A percentile compares a stretch with the other conserved stretches of the same genome.
phyloP scores from a whole-genome alignment of 83 land plant species.

The Diphasiastrum complanatum region DNA sequence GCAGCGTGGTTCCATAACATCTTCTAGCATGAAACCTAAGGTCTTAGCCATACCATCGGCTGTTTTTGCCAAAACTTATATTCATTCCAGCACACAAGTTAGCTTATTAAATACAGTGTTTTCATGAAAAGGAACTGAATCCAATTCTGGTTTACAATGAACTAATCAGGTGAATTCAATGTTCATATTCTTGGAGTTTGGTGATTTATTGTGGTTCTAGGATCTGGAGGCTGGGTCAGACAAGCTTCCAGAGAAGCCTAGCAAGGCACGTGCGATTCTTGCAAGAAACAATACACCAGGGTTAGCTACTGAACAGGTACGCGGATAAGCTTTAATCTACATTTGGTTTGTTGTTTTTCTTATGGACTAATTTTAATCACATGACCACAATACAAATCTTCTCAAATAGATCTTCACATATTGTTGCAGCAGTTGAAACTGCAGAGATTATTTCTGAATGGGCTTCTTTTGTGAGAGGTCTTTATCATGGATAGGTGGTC shows the following conservation, averaged over 20 bases:
- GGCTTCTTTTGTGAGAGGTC: not conserved
- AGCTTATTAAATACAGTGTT: not conserved
- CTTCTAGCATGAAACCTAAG: conserved; percentile 40
- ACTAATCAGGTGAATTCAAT: not conserved
- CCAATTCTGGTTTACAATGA: no score
- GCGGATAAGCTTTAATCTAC: not conserved
- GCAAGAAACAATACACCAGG: conserved; percentile 22
- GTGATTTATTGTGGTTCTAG: not conserved
- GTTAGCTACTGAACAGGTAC: conserved; percentile 1
- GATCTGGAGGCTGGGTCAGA: conserved; percentile 3
- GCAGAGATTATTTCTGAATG: not conserved
- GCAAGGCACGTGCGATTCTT: conserved; percentile 22
- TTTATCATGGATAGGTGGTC: not conserved
- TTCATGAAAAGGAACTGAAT: no score
- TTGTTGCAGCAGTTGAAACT: not conserved
- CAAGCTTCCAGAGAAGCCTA: conserved; percentile 6
- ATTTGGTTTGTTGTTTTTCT: not conserved
- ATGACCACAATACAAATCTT: no score
- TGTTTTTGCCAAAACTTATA: not conserved
- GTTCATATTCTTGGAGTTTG: not conserved
- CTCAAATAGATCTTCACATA: no score
- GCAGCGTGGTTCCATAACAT: conserved; percentile 24
- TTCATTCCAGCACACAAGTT: not conserved
- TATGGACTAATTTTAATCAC: not conserved
- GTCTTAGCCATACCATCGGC: no score